Evolutionary conservation across 352 stramenopile species (phyloP).

Genomic region (Phytopythium sindhum): DNA sequence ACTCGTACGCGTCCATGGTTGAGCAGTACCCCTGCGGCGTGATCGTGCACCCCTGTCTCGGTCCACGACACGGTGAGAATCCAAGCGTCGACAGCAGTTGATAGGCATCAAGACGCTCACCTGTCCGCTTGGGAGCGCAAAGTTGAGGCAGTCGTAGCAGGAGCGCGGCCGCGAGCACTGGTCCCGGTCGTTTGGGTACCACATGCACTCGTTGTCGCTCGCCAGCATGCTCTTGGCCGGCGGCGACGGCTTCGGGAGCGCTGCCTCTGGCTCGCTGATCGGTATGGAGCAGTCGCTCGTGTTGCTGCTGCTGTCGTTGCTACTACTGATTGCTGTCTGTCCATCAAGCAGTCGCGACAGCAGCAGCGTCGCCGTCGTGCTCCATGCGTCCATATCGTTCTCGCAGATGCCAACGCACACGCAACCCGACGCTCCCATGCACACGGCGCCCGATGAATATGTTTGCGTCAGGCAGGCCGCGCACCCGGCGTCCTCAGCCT

Average conservation of each 20-base stretch:
- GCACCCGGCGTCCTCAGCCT: conserved; percentile 23
- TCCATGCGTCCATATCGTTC: not conserved
- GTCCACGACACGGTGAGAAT: not conserved
- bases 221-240: conserved; percentile 13
- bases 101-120: not conserved
- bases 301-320: not conserved
- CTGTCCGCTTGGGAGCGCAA: conserved; percentile 13
- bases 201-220: conserved; percentile 36
- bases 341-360: not conserved
- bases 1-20: conserved; percentile 25
- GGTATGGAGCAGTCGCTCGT: not conserved
- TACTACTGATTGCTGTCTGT: not conserved
- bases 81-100: not conserved
- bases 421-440: not conserved
- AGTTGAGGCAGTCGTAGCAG: conserved; percentile 38
- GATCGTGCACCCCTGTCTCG: conserved; percentile 19
- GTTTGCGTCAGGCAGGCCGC: conserved; percentile 19
- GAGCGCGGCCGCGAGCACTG: conserved; percentile 24
- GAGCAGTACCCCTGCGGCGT: conserved; percentile 24
- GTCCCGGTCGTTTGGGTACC: conserved; percentile 19
- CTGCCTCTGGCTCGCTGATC: not conserved
- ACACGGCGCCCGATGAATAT: not conserved
- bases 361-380: conserved; percentile 4
- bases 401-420: conserved; percentile 9
- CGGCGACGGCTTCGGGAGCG: not conserved